Conservation (phyloP, 1,284 basidiomycete species). For the Melampsora americana region DNA sequence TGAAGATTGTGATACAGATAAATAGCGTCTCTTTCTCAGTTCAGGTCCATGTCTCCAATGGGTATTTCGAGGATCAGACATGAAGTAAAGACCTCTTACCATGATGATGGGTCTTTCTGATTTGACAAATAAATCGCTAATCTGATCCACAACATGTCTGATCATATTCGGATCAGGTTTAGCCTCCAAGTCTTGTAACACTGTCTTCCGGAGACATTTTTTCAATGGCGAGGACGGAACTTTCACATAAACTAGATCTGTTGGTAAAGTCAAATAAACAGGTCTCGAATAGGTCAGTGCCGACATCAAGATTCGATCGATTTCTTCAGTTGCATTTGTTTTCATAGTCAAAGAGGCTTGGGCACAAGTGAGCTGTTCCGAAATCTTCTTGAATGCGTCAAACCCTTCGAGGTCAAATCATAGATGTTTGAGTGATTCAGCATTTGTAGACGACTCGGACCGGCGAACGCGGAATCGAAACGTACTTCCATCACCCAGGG, state of each 20-base stretch:
- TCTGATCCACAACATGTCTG: not conserved
- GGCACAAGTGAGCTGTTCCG: constrained; percentile 70
- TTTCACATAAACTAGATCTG: constrained; percentile 70
- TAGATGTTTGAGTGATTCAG: too few relatives aligned
- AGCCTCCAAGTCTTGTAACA: constrained; percentile 68
- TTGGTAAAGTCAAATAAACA: constrained; percentile 83
- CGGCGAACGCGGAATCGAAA: constrained; percentile 65
- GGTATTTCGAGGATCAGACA: not conserved
- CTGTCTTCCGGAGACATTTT: constrained; percentile 58
- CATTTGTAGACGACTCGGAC: constrained; percentile 62
- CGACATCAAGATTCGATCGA: constrained; percentile 73
- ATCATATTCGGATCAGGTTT: constrained; percentile 59
- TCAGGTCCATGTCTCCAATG: constrained; percentile 55
- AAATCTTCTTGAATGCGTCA: constrained; percentile 74
- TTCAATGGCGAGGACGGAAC: constrained; percentile 67
- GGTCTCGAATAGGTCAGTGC: constrained; percentile 76
- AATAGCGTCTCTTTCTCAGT: not conserved
- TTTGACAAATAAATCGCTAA: not conserved
- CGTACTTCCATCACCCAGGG: constrained; percentile 50
- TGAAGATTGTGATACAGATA: not conserved
- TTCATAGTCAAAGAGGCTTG: constrained; percentile 62
- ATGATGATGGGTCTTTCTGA: not conserved
- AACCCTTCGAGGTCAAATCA: constrained; percentile 58
- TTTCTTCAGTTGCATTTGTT: constrained; percentile 57
- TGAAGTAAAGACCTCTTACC: not conserved